Evolutionary conservation across 495 filamentous ascomycete genomes (phyloP).

Genomic region (Penicillium chermesinum): DNA sequence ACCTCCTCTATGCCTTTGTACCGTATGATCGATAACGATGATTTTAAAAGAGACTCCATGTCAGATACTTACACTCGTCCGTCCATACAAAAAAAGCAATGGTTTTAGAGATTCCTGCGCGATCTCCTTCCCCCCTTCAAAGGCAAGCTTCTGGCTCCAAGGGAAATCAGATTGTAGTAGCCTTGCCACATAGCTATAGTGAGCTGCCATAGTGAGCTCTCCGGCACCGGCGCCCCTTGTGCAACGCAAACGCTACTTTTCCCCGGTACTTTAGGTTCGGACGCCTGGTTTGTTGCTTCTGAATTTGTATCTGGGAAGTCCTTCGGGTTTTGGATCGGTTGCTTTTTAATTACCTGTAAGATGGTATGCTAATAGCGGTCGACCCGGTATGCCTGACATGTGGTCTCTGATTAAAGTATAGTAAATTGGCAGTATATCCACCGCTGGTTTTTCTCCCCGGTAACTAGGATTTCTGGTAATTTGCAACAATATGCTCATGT

Average conservation of each 20-base stretch:
- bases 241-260: background rate
- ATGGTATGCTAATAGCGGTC: background rate
- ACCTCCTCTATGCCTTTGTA: conserved; percentile 36
- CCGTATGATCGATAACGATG: conserved; percentile 45
- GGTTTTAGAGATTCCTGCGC: conserved; percentile 31
- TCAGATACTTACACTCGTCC: conserved; percentile 35
- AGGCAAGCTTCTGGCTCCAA: too few relatives aligned
- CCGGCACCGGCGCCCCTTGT: background rate
- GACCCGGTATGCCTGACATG: background rate
- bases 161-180: too few relatives aligned
- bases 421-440: too few relatives aligned
- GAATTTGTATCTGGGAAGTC: background rate
- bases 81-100: conserved; percentile 33
- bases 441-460: background rate
- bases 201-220: too few relatives aligned
- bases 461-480: conserved; percentile 2
- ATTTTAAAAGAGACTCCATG: conserved; percentile 35
- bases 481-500: conserved; percentile 4
- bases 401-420: background rate
- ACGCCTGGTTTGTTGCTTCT: background rate
- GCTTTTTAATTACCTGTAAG: background rate
- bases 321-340: background rate
- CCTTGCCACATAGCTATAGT: too few relatives aligned
- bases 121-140: too few relatives aligned
- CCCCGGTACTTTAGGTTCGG: background rate